phyloP scores from a whole-genome alignment of 2,329 filamentous ascomycete species.

The Scorias spongiosa region DNA sequence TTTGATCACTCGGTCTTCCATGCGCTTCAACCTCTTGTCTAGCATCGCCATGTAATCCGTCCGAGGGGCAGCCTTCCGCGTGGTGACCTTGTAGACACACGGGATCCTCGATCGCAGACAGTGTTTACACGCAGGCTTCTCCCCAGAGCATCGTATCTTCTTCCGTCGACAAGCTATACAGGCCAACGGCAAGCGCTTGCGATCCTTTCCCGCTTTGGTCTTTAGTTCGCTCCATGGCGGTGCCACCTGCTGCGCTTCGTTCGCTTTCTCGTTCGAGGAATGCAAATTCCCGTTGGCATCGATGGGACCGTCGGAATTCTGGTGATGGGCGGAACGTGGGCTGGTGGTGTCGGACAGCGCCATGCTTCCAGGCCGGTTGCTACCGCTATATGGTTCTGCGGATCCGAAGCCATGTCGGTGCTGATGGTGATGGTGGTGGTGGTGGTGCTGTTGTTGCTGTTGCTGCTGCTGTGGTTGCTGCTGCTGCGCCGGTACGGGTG shows the following conservation, averaged over 20 bases:
- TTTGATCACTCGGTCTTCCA: slow-evolving; percentile 97
- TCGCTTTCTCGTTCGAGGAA: slow-evolving; percentile 1
- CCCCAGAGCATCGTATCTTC: slow-evolving; percentile 94
- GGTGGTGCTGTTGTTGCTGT: too few relatives aligned
- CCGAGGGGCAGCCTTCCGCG: slow-evolving; percentile 79
- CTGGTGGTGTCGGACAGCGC: slow-evolving; percentile 17
- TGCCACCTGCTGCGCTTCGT: slow-evolving; percentile 6
- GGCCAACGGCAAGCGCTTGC: slow-evolving; percentile 79
- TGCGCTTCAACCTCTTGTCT: slow-evolving; percentile 85
- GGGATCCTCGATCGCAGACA: slow-evolving; percentile 83
- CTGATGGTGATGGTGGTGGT: too few relatives aligned
- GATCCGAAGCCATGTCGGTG: slow-evolving; percentile 18
- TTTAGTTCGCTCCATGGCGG: slow-evolving; percentile 39
- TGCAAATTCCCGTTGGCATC: slow-evolving; percentile 5
- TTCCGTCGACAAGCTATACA: slow-evolving; percentile 94
- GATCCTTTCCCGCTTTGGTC: slow-evolving; percentile 72
- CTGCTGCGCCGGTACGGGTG: background rate
- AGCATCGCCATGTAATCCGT: slow-evolving; percentile 99
- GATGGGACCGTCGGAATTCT: slow-evolving; percentile 2
- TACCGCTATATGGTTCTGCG: slow-evolving; percentile 9
- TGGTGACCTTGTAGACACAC: slow-evolving; percentile 95
- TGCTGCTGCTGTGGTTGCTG: slow-evolving; percentile 7
- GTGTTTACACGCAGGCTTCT: slow-evolving; percentile 95
- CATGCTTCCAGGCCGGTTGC: slow-evolving; percentile 12
- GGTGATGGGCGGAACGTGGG: slow-evolving; percentile 5